Evolutionary conservation across 2,329 filamentous ascomycete genomes (phyloP).

Genomic region (Aulographum hederae): DNA sequence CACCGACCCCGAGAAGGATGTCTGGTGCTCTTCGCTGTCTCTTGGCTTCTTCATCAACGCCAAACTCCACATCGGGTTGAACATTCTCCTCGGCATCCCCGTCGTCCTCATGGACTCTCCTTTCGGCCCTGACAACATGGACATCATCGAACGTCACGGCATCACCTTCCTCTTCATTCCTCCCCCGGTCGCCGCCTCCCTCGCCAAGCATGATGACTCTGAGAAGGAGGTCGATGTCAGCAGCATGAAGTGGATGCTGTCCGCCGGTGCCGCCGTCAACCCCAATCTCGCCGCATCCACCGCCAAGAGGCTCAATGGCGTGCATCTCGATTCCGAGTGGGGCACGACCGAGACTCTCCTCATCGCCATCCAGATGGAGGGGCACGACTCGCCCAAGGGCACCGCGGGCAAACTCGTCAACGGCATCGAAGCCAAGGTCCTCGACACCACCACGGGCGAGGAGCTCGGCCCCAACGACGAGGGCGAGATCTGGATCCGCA

Average conservation of each 20-base stretch:
- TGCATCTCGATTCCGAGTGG: conserved; percentile 10
- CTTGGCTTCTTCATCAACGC: conserved; percentile 13
- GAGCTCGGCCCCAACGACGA: conserved; percentile 6
- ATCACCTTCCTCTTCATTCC: conserved; percentile 11
- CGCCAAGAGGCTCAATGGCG: conserved; percentile 8
- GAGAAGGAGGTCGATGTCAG: conserved; percentile 4
- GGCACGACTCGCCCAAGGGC: conserved; percentile 6
- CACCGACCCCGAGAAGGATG: conserved; percentile 9
- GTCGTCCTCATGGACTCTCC: conserved; percentile 9
- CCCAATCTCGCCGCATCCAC: conserved; percentile 8
- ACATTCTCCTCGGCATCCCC: conserved; percentile 12
- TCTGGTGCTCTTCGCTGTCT: conserved; percentile 10
- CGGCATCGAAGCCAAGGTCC: conserved; percentile 7
- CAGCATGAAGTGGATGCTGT: conserved; percentile 12
- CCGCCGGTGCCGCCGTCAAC: conserved; percentile 11
- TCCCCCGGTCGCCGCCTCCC: conserved; percentile 9
- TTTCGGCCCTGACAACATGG: conserved; percentile 8
- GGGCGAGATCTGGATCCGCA: conserved; percentile 11
- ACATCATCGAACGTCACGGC: conserved; percentile 8
- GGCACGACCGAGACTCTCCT: conserved; percentile 11
- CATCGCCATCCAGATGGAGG: conserved; percentile 10
- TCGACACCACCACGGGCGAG: conserved; percentile 7
- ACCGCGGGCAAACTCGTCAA: conserved; percentile 10
- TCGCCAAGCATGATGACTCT: conserved; percentile 7
- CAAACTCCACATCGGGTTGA: conserved; percentile 11